Base-by-base conservation (phyloP, 495 filamentous ascomycete species). In the Hyaloscypha finlandica region DNA sequence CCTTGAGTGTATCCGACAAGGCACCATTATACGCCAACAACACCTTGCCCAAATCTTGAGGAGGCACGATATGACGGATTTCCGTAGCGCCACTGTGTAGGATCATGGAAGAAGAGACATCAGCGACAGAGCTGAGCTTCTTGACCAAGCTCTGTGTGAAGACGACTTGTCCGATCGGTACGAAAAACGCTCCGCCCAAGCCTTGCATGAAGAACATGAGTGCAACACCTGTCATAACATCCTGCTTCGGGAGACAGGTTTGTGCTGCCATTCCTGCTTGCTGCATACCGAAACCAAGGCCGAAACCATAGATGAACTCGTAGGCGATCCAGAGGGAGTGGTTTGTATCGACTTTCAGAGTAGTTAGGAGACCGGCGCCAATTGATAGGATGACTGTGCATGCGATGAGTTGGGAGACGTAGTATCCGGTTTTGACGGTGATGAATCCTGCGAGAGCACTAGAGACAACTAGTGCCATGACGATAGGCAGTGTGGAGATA, bases 241-340 rank as follows among this genome's bases (percentile, higher is more conserved):
- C 87, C 0, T 75, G 74, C 8, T 73, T 69, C 0, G 71, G 62
- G 2, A 92, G 79, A 11, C 78, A 74, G 1, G 82, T 78, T 67
- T 89, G 86, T 8, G 86, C 86, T 8, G 88, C 88, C 48, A 92
- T 80, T 29, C 80, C 80, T 0, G 85, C 76, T 55, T 88, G 85
- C 73, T 93, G 91, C 83, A 92, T 85, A n/a, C 90, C 89, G 9
- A 86, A 77, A 0, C 91, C 92, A 6, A 92, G 72, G 8, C 90
- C 92, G 12, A 90, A 81, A 39, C 92, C 92, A 58, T 81, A 84
- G n/a, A 93, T 66, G 61, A 91, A 80, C 72, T 91, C 85, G 70
- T 86, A 92, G 19, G 88, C 89, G 59, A 90, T 86, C 89, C 89
- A 93, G 35, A 81, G 77, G 5, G 78, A 64, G 29, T 79, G 77